Percentiles rank a stretch among this genome's conserved stretches.
Conservation (phyloP, 1,284 basidiomycete species). For the Coniferiporia weirii region DNA sequence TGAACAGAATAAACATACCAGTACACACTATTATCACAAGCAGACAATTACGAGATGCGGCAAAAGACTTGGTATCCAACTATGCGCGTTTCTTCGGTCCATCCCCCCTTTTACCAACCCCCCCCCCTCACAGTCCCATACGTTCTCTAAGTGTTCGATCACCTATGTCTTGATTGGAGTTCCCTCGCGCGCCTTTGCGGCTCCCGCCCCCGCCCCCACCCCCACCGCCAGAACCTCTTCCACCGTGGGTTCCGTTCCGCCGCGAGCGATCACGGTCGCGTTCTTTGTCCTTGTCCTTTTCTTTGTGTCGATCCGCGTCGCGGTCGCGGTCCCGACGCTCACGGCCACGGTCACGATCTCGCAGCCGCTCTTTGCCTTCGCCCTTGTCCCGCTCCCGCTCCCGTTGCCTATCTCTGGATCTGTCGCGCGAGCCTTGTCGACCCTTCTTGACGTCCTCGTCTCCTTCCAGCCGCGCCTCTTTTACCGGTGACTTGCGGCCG, state of each 20-base stretch:
- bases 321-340: conserved; percentile 28
- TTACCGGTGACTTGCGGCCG: conserved; percentile 9
- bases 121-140: conserved; percentile 59
- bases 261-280: conserved; percentile 28
- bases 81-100: background rate
- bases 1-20: conserved; percentile 17
- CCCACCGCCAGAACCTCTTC: conserved; percentile 21
- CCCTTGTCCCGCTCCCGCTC: conserved; percentile 29
- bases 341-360: conserved; percentile 27
- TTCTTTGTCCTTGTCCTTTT: conserved; percentile 27
- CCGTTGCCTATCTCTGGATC: conserved; percentile 29
- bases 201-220: conserved; percentile 28
- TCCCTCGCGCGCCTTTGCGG: conserved; percentile 31
- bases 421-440: conserved; percentile 19
- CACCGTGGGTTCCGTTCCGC: conserved; percentile 28
- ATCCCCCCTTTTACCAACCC: too few relatives aligned
- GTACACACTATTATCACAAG: conserved; percentile 18
- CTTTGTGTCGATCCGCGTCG: conserved; percentile 23
- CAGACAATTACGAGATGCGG: conserved; percentile 3
- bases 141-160: conserved; percentile 79
- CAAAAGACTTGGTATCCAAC: conserved; percentile 11
- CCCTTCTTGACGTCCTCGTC: conserved; percentile 15
- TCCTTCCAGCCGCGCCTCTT: conserved; percentile 14
- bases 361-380: conserved; percentile 25
- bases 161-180: conserved; percentile 31